These are phyloP conservation scores for Claviceps citrina DNA, from an alignment of 2,329 filamentous ascomycete species.

Conservation along the genomic window DNA sequence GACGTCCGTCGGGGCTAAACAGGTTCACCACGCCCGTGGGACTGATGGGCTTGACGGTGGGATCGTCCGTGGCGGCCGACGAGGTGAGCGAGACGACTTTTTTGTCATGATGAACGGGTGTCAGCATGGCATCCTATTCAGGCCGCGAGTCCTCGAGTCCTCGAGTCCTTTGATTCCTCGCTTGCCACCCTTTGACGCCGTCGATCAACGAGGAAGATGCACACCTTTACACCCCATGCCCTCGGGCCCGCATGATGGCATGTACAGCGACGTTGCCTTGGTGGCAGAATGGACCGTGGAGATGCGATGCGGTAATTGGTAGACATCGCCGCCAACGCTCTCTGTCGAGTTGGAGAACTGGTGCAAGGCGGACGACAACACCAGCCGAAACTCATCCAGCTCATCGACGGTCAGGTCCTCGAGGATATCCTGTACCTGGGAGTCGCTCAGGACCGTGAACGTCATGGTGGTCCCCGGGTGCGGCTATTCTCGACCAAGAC, in stretches of 20 bases:
- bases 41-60: slow-evolving; percentile 21
- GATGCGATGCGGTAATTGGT: slow-evolving; percentile 41
- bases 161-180: too few species aligned
- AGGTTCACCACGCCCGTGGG: slow-evolving; percentile 56
- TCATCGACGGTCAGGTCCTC: slow-evolving; percentile 37
- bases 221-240: slow-evolving; percentile 56
- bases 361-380: slow-evolving; percentile 37
- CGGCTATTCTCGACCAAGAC: background rate
- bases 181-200: too few species aligned
- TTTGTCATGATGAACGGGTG: slow-evolving; percentile 12
- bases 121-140: too few species aligned
- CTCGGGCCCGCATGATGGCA: slow-evolving; percentile 50
- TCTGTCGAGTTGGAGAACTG: slow-evolving; percentile 45
- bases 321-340: slow-evolving; percentile 24
- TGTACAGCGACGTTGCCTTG: slow-evolving; percentile 51
- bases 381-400: slow-evolving; percentile 34
- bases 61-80: slow-evolving; percentile 16
- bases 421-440: slow-evolving; percentile 38
- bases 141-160: too few species aligned
- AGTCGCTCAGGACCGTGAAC: slow-evolving; percentile 42
- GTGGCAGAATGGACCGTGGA: slow-evolving; percentile 31
- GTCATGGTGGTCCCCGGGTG: slow-evolving; percentile 27
- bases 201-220: too few species aligned
- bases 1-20: slow-evolving; percentile 44
- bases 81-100: slow-evolving; percentile 47